phyloP scores from a whole-genome alignment of 352 stramenopile species.

The Albugo candida region DNA sequence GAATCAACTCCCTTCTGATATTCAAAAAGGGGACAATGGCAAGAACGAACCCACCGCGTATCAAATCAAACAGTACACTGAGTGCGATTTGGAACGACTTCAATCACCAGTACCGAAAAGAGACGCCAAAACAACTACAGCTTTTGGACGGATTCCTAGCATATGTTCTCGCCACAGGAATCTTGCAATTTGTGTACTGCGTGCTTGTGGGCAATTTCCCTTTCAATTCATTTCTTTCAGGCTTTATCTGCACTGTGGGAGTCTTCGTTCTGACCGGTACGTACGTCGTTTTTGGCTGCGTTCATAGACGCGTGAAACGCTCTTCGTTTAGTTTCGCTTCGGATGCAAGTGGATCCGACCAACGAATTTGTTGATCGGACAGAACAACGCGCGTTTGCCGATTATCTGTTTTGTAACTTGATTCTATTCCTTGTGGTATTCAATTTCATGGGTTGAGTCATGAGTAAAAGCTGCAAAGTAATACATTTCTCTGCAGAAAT shows the following conservation, averaged over 20 bases:
- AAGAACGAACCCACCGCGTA: too few species aligned
- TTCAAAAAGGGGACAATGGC: too few species aligned
- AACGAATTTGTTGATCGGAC: slow-evolving; percentile 70
- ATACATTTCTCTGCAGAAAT: too few species aligned
- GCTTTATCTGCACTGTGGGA: slow-evolving; percentile 78
- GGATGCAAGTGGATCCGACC: slow-evolving; percentile 80
- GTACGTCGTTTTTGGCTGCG: slow-evolving; percentile 1
- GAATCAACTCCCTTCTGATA: too few species aligned
- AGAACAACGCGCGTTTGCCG: slow-evolving; percentile 73
- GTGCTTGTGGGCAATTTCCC: slow-evolving; percentile 76
- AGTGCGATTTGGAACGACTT: slow-evolving; percentile 18
- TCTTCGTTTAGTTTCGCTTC: slow-evolving; percentile 45
- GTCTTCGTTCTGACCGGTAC: slow-evolving; percentile 78
- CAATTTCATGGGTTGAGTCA: slow-evolving; percentile 83
- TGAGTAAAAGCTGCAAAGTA: too few species aligned
- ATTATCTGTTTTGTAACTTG: slow-evolving; percentile 86
- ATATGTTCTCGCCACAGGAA: slow-evolving; percentile 73
- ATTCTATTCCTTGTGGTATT: slow-evolving; percentile 85
- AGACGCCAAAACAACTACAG: slow-evolving; percentile 75
- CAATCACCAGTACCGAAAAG: slow-evolving; percentile 56
- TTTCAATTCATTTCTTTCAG: slow-evolving; percentile 85
- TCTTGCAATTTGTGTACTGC: slow-evolving; percentile 86
- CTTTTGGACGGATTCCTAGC: slow-evolving; percentile 81
- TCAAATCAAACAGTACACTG: too few species aligned
- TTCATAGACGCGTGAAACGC: slow-evolving; percentile 1